A percentile compares a stretch with the other conserved stretches of the same genome.
Conservation (phyloP, 768 basidiomycete genomes). For the Cubamyces lactineus region DNA sequence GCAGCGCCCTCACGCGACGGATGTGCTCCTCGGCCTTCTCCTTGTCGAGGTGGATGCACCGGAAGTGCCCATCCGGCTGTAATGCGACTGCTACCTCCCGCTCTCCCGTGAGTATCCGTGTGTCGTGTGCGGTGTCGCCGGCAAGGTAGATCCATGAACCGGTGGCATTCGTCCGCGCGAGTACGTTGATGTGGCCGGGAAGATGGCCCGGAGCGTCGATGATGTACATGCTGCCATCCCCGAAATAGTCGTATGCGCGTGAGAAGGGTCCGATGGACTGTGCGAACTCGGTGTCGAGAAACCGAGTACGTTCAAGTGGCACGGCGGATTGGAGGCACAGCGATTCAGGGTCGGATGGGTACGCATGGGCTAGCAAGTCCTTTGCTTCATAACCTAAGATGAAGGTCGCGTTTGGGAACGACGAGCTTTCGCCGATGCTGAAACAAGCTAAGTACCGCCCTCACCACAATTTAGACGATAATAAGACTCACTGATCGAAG, state of each 20-base stretch:
- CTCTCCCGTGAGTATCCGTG: conserved; percentile 52
- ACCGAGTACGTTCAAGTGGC: conserved; percentile 18
- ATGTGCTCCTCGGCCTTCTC: conserved; percentile 48
- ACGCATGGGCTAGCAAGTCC: conserved; percentile 41
- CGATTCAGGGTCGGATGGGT: conserved; percentile 44
- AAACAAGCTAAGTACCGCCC: neutral
- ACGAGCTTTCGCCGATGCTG: conserved; percentile 46
- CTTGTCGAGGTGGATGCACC: conserved; percentile 49
- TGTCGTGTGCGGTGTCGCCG: conserved; percentile 61
- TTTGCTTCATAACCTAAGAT: conserved; percentile 48
- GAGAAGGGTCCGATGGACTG: conserved; percentile 54
- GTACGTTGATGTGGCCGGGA: conserved; percentile 55
- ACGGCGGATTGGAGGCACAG: conserved; percentile 28
- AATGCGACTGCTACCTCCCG: conserved; percentile 40
- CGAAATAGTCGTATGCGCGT: conserved; percentile 53
- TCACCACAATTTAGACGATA: neutral
- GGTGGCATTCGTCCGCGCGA: conserved; percentile 55
- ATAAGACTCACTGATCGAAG: conserved; percentile 43
- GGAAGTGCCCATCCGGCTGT: conserved; percentile 30
- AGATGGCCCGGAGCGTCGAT: conserved; percentile 61
- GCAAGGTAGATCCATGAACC: conserved; percentile 60
- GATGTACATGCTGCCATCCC: conserved; percentile 60
- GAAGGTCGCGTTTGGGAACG: conserved; percentile 51
- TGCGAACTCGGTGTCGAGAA: conserved; percentile 38
- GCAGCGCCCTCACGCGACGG: conserved; percentile 42